phyloP scores from a whole-genome alignment of 148 eudicot species.

The Persicaria tinctoria region DNA sequence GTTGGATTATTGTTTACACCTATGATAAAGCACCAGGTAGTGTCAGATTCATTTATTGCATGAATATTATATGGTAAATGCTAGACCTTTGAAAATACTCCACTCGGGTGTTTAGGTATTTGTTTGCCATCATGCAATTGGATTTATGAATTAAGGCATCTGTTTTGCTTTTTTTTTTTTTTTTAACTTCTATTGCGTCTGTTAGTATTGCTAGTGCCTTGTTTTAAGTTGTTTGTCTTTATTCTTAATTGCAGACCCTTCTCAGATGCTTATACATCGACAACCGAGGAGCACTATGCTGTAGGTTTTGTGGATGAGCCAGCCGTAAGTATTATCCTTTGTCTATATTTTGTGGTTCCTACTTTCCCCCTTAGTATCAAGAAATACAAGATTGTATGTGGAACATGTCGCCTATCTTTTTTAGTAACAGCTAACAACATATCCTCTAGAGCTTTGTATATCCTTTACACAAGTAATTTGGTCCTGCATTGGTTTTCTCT shows the following conservation, averaged over 20 bases:
- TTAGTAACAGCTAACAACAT: not conserved
- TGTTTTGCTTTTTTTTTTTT: not conserved
- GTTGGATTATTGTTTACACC: not conserved
- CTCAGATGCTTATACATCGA: conserved; percentile 42
- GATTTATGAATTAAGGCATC: not conserved
- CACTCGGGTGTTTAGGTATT: not conserved
- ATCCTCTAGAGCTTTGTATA: not conserved
- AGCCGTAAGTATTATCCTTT: conserved; percentile 37
- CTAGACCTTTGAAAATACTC: not conserved
- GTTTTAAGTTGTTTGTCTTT: not conserved
- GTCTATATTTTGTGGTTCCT: not conserved
- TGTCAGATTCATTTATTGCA: not conserved
- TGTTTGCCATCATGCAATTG: not conserved
- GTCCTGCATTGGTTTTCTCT: too few relatives aligned
- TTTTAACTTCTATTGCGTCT: not conserved
- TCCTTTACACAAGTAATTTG: not conserved
- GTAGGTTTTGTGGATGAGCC: conserved; percentile 59
- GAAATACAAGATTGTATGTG: not conserved
- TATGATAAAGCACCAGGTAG: not conserved
- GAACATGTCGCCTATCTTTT: not conserved
- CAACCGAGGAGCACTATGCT: conserved; percentile 53
- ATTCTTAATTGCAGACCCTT: conserved; percentile 45
- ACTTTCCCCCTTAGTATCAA: not conserved
- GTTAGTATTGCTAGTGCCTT: not conserved
- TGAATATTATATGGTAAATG: not conserved